Base-by-base conservation (phyloP, 345 rosid species). In the Camelina hispida region DNA sequence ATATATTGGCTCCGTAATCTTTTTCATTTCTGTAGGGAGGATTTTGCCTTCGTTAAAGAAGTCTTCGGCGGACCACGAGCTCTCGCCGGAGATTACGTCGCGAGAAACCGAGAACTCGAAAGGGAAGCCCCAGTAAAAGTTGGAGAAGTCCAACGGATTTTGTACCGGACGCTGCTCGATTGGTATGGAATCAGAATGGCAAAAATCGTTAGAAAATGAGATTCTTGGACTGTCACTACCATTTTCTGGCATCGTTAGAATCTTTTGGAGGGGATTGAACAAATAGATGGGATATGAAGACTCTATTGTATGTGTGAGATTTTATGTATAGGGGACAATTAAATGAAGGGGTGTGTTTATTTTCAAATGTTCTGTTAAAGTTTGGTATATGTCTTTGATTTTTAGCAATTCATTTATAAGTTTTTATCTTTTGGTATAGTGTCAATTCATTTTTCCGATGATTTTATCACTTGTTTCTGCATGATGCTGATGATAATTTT, bases 31-130 rank as follows among this genome's bases (percentile, higher is more conserved):
- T 13, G 73, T 75, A 7, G 88, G 84, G 43, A 83, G 80, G 66
- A 85, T 80, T 53, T 78, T 83, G 2, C 86, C 88, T 44, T 80
- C 74, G n/a, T 35, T 70, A 79, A 85, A 83, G 34, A 83, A 74
- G 47, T 85, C 85, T 44, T 80, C 88, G 23, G 86, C 88, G 3
- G 86, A 69, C n/a, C 81, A 73, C 0, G 81, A 76, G 56, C 72
- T 73, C 44, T 83, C 71, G 3, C 69, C 73, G 50, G 77, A 72
- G 66, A 13, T 23, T 23, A 17, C 44, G 8, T n/a, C 42, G n/a
- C 50, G 35, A 1, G 35, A 32, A 1, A 32, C 8, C 37, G 37
- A 34, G 2, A 34, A 34, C 37, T 34, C 37, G 37, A 34, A 34
- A 34, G 37, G 37, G 37, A 34, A 34, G 37, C 37, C 37, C 37